These are phyloP conservation scores for Colletotrichum horii DNA, from an alignment of 2,329 filamentous ascomycete species.

Conservation along the genomic window DNA sequence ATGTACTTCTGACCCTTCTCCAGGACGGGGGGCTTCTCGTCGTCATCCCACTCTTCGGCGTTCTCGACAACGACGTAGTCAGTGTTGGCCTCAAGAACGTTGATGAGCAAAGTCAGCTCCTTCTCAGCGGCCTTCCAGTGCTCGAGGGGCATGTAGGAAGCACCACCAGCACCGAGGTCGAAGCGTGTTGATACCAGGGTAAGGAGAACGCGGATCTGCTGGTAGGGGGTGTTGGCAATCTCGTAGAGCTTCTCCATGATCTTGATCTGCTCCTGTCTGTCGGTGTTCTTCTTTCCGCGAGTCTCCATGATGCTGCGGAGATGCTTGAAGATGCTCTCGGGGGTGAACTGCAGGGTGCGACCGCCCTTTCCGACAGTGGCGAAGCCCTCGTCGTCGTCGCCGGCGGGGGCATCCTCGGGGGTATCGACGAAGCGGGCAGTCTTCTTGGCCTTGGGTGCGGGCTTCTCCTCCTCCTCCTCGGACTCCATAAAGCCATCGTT, in stretches of 20 bases:
- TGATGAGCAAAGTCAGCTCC: constrained; percentile 80
- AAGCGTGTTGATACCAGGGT: constrained; percentile 93
- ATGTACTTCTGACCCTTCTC: constrained; percentile 79
- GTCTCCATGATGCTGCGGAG: constrained; percentile 92
- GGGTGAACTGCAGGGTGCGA: constrained; percentile 88
- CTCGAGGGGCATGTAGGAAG: constrained; percentile 87
- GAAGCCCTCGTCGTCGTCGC: constrained; percentile 84
- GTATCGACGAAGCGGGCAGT: constrained; percentile 47
- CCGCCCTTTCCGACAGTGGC: constrained; percentile 88
- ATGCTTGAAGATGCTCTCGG: constrained; percentile 98
- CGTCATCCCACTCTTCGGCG: constrained; percentile 98
- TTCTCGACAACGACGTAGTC: constrained; percentile 88
- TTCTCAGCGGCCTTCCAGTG: constrained; percentile 96
- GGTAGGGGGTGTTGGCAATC: constrained; percentile 89
- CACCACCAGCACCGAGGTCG: constrained; percentile 81
- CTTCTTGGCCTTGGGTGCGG: constrained; percentile 58
- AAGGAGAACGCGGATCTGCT: constrained; percentile 89
- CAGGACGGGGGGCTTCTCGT: constrained; percentile 86
- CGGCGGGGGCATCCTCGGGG: constrained; percentile 55
- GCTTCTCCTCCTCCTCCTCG: constrained; percentile 74
- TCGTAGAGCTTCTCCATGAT: constrained; percentile 96
- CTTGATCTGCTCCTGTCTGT: constrained; percentile 91
- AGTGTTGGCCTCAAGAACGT: constrained; percentile 78
- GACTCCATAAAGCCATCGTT: constrained; percentile 89
- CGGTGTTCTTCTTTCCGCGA: constrained; percentile 98